These are phyloP conservation scores for Dillenia suffruticosa DNA, from an alignment of 164 flowering plant genomes.

Conservation along the genomic window DNA sequence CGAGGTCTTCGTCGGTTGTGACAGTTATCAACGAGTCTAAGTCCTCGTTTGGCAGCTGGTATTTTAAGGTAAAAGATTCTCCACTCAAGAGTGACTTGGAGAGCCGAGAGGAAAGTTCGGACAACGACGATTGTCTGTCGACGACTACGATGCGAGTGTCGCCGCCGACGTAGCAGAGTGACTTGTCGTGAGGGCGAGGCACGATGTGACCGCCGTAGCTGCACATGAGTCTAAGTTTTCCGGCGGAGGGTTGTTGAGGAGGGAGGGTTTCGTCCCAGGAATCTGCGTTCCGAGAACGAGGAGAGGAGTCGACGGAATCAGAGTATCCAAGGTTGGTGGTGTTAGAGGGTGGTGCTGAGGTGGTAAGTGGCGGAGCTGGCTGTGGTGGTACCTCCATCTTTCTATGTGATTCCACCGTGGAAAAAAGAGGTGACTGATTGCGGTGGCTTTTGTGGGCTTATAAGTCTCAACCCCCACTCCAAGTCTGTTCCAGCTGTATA, in stretches of 20 bases:
- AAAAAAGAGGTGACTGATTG: not conserved
- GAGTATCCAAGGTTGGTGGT: constrained; percentile 24
- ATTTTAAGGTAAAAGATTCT: constrained; percentile 57
- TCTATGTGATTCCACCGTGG: constrained; percentile 5
- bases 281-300: constrained; percentile 51
- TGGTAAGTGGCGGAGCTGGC: constrained; percentile 5
- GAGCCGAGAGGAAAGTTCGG: constrained; percentile 50
- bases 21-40: constrained; percentile 86
- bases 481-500: constrained; percentile 1
- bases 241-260: constrained; percentile 11
- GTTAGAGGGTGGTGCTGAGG: constrained; percentile 8
- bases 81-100: constrained; percentile 51
- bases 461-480: constrained; percentile 9
- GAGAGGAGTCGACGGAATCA: constrained; percentile 61
- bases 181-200: constrained; percentile 87
- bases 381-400: constrained; percentile 24
- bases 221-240: constrained; percentile 87
- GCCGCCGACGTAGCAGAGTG: constrained; percentile 87
- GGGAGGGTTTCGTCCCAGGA: constrained; percentile 38
- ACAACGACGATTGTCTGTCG: constrained; percentile 59
- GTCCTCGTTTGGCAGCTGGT: constrained; percentile 91
- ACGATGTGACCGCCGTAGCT: constrained; percentile 92
- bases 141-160: constrained; percentile 84
- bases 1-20: constrained; percentile 85
- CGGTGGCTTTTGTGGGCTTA: not conserved